These are phyloP conservation scores for Xenosphaeropsis pyriputrescens DNA, from an alignment of 2,329 filamentous ascomycete genomes.

Conservation along the genomic window DNA sequence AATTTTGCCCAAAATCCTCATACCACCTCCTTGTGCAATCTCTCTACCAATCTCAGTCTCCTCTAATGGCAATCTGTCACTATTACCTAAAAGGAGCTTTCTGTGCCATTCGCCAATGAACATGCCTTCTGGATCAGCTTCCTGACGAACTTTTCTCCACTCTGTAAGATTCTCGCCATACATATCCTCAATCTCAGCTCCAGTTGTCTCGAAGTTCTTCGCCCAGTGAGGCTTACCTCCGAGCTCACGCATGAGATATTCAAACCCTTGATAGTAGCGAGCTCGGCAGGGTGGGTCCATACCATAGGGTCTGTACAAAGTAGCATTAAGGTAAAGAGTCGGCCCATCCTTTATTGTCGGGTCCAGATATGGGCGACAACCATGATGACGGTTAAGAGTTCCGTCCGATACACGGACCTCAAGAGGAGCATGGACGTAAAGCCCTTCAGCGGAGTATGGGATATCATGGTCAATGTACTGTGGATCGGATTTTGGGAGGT, in stretches of 20 bases:
- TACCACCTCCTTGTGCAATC: conserved; percentile 11
- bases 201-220: conserved; percentile 65
- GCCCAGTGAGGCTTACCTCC: conserved; percentile 81
- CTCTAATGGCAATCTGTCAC: conserved; percentile 11
- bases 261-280: conserved; percentile 79
- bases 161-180: conserved; percentile 53
- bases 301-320: conserved; percentile 71
- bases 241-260: conserved; percentile 78
- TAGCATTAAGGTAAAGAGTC: conserved; percentile 80
- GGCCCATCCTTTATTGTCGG: conserved; percentile 53
- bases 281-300: conserved; percentile 61
- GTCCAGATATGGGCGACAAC: conserved; percentile 53
- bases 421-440: conserved; percentile 81
- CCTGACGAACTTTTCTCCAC: conserved; percentile 54
- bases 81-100: conserved; percentile 39
- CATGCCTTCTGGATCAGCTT: conserved; percentile 68
- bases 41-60: conserved; percentile 13
- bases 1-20: conserved; percentile 4
- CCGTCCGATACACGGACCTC: conserved; percentile 82
- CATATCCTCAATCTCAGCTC: conserved; percentile 45
- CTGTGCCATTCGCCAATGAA: conserved; percentile 88
- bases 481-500: conserved; percentile 42
- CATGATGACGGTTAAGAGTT: conserved; percentile 20
- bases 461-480: conserved; percentile 53
- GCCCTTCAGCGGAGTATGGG: conserved; percentile 62